A percentile compares a stretch with the other conserved stretches of the same genome.
Evolutionary conservation across 1,284 basidiomycete species (phyloP).

Genomic region (Trametes pubescens): DNA sequence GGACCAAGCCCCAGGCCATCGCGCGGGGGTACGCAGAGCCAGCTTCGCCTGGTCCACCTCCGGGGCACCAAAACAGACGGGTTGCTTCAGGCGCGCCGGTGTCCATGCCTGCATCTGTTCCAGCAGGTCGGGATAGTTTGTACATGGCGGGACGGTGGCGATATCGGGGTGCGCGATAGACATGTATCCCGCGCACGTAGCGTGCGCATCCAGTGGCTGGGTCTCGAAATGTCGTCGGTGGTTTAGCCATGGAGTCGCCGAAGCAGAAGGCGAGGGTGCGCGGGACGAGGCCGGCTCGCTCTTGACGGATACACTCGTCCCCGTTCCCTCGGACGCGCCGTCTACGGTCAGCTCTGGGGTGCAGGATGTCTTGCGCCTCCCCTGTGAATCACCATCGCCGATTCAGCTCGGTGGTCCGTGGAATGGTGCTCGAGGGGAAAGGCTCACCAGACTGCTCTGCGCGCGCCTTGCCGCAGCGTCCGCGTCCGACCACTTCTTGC

Average conservation of each 20-base stretch:
- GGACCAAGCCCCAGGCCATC: not conserved
- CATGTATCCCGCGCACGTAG: constrained; percentile 36
- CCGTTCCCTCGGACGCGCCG: constrained; percentile 13
- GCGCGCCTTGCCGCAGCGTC: constrained; percentile 35
- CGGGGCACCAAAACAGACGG: constrained; percentile 30
- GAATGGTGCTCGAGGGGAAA: not conserved
- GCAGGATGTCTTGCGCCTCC: constrained; percentile 2
- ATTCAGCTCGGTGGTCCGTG: not conserved
- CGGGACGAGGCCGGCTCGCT: constrained; percentile 16
- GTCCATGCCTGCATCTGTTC: constrained; percentile 38
- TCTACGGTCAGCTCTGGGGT: constrained; percentile 17
- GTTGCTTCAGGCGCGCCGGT: constrained; percentile 33
- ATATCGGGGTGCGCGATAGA: constrained; percentile 28
- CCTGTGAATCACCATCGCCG: not conserved
- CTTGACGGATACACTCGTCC: constrained; percentile 9
- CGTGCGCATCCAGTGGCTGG: not conserved
- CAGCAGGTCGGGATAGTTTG: constrained; percentile 26
- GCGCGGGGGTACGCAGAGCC: not conserved
- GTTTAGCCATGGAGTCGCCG: constrained; percentile 3
- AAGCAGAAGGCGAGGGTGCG: constrained; percentile 1
- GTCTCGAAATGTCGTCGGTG: not conserved
- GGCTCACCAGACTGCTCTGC: constrained; percentile 27
- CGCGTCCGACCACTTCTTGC: constrained; percentile 47
- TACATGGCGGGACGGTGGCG: constrained; percentile 23
- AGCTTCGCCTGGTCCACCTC: constrained; percentile 4